These are phyloP conservation scores for Acorus calamus DNA, from an alignment of 106 monocot genomes.

Conservation along the genomic window DNA sequence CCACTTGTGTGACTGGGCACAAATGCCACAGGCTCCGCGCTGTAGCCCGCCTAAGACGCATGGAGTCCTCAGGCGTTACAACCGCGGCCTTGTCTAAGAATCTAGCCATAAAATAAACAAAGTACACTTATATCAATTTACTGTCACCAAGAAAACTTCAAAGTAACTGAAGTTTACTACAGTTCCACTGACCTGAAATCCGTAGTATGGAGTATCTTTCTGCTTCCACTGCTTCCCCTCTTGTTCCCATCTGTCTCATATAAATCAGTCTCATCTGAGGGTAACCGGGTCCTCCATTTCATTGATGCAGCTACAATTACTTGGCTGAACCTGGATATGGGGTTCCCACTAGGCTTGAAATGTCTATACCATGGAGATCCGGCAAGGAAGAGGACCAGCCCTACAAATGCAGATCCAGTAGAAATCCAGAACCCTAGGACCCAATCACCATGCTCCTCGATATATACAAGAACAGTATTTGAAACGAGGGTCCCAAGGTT, in stretches of 20 bases:
- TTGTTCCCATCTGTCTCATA: slow-evolving; percentile 30
- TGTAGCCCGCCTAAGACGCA: not conserved
- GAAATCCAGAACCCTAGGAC: slow-evolving; percentile 38
- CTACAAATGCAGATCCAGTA: slow-evolving; percentile 22
- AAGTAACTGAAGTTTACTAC: not conserved
- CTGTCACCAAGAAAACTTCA: not conserved
- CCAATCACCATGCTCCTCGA: slow-evolving; percentile 47
- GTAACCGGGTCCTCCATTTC: slow-evolving; percentile 27
- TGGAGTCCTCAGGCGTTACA: slow-evolving; percentile 1
- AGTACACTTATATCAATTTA: not conserved
- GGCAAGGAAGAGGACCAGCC: slow-evolving; percentile 22
- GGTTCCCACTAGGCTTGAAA: slow-evolving; percentile 47
- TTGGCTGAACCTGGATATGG: slow-evolving; percentile 36
- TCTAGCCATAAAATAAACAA: slow-evolving; percentile 9
- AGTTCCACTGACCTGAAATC: slow-evolving; percentile 35
- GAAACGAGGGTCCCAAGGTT: slow-evolving; percentile 58
- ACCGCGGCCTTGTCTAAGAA: slow-evolving; percentile 49
- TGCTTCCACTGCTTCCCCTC: slow-evolving; percentile 21
- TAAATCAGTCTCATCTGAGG: slow-evolving; percentile 10
- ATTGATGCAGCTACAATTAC: slow-evolving; percentile 32
- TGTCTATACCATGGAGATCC: slow-evolving; percentile 33
- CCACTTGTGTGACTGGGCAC: slow-evolving; percentile 57
- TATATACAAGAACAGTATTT: slow-evolving; percentile 30
- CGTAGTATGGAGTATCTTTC: slow-evolving; percentile 50
- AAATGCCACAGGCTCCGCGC: slow-evolving; percentile 18